Conservation (phyloP, 345 rosid species). For the Salix arbutifolia region DNA sequence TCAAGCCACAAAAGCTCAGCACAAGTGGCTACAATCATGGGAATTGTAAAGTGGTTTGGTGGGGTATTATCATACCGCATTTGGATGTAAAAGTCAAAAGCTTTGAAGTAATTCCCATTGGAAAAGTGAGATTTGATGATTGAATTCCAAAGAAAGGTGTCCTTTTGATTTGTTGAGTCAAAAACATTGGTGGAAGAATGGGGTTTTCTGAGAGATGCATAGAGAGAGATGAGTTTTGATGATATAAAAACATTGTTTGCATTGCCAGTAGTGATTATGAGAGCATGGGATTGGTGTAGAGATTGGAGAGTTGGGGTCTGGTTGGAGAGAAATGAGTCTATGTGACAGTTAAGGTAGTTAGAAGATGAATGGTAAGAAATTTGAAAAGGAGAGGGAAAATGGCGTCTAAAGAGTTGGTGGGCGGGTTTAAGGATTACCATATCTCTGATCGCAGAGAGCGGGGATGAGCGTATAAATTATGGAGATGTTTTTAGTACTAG, state of each 20-base stretch:
- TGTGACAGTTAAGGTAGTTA: conserved; percentile 36
- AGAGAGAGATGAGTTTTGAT: conserved; percentile 56
- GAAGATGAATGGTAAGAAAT: conserved; percentile 22
- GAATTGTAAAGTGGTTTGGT: conserved; percentile 51
- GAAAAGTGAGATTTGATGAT: conserved; percentile 65
- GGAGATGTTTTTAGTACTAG: neutral
- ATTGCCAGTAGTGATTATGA: conserved; percentile 47
- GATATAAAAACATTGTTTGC: conserved; percentile 48
- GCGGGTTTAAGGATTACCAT: conserved; percentile 1
- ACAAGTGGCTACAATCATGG: conserved; percentile 60
- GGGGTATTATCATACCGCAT: conserved; percentile 38
- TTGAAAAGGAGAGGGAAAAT: conserved; percentile 3
- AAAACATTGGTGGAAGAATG: conserved; percentile 38
- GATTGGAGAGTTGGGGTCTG: conserved; percentile 21
- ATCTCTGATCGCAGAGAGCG: no score
- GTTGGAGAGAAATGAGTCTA: conserved; percentile 30
- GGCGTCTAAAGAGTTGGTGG: conserved; percentile 4
- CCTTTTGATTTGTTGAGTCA: conserved; percentile 32
- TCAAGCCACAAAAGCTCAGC: conserved; percentile 46
- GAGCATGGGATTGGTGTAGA: conserved; percentile 43
- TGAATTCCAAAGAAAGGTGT: conserved; percentile 67
- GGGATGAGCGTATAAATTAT: neutral
- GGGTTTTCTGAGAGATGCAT: conserved; percentile 36
- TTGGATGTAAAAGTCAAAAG: conserved; percentile 37
- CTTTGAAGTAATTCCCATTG: conserved; percentile 36